phyloP scores from a whole-genome alignment of 2,329 filamentous ascomycete species.

The Ophiocordyceps camponoti-floridani region DNA sequence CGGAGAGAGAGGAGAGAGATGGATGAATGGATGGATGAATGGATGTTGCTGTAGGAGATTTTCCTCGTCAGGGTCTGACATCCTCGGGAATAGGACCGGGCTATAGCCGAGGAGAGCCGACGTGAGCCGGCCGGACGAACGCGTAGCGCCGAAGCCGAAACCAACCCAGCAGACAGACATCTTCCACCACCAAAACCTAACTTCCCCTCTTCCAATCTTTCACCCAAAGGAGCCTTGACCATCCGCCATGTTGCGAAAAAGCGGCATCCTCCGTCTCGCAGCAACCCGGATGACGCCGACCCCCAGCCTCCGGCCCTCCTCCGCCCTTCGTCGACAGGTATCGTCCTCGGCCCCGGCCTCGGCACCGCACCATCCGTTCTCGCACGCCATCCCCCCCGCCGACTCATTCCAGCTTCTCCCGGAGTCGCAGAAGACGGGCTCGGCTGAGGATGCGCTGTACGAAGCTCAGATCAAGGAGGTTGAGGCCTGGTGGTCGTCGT shows the following conservation, averaged over 20 bases:
- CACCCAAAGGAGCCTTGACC: too few relatives aligned
- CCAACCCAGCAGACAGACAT: not conserved
- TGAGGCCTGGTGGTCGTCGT: conserved; percentile 75
- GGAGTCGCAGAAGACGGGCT: conserved; percentile 57
- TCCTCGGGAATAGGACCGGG: too few relatives aligned
- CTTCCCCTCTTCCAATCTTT: not conserved
- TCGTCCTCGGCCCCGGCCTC: not conserved
- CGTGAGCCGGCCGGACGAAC: conserved; percentile 6
- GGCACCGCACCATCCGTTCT: conserved; percentile 10
- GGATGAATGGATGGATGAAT: not conserved
- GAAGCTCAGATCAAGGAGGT: conserved; percentile 72
- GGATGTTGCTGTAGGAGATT: too few relatives aligned
- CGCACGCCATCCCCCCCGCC: conserved; percentile 24
- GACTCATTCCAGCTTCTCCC: conserved; percentile 78
- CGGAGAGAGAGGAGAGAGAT: too few relatives aligned
- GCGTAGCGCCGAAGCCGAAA: not conserved
- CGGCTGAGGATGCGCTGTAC: conserved; percentile 71
- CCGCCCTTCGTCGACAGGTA: not conserved
- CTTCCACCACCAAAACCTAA: not conserved
- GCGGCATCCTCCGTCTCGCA: not conserved
- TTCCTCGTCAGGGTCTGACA: too few relatives aligned
- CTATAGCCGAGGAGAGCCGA: conserved; percentile 17
- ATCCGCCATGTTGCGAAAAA: not conserved
- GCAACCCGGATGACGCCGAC: not conserved
- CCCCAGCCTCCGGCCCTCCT: not conserved